Evolutionary conservation across 1,284 basidiomycete genomes (phyloP), one percentile per base, ranked within the genome.

Genomic region (Puccinia hordei): DNA sequence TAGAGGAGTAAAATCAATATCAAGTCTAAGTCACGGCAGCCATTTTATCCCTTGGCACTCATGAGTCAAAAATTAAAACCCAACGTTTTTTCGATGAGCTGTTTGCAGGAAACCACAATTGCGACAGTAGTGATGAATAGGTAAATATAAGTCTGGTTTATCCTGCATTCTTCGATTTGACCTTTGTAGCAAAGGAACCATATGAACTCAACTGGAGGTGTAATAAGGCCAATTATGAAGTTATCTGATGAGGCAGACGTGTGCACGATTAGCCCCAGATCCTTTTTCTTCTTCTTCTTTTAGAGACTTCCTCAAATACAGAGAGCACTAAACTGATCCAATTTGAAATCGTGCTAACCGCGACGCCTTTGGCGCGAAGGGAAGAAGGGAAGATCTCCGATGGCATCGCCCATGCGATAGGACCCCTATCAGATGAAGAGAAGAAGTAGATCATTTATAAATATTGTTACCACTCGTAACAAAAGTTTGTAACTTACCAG

Each of bases 301-400:
- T 24, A 24, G 71, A 35, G 59, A 72, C 61, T 69, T 44, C 17
- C 49, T 3, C 44, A 22, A 27, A 17, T 27, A n/a, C 35, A 61
- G 59, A 15, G 17, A n/a, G 30, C 44, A 84, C 81, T 84, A 83
- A 77, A 82, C 53, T 76, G 27, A 85, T 51, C 85, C 85, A 85
- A 77, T 84, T 85, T 49, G 81, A 82, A 57, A 83, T 82, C 15
- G 83, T 83, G 22, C 83, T 81, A 19, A 85, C 72, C 9, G 85
- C 84, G 8, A 85, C 84, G 19, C 85, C 85, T 78, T 85, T 85
- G 15, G 85, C 82, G 19, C 85, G 83, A 55, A 82, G 81, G 22
- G 81, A 80, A 2, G 82, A 82, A 2, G 82, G 68, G 80, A 82
- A 82, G 22, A 85, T 81, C 77, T 85, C 85, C 22, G 83, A 73